Percentiles rank a stretch among this genome's conserved stretches.
Conservation (phyloP, 1,139 yeast genomes). For the Saccharomyces hybrid region DNA sequence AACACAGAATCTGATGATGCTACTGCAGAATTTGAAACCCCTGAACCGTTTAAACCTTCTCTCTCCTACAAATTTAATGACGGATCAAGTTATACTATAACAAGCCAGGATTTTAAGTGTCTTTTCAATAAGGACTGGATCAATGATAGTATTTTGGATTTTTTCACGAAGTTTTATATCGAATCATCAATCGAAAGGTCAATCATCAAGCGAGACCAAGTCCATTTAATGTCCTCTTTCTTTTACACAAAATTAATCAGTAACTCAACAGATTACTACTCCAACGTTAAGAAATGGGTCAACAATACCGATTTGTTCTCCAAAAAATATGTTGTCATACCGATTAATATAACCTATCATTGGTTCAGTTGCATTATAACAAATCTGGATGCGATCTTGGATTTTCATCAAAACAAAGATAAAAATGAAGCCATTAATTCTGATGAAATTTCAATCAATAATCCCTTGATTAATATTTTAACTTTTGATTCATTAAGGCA, state of each 20-base stretch:
- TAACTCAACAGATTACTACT: slow-evolving; percentile 41
- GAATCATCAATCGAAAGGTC: slow-evolving; percentile 35
- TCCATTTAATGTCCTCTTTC: slow-evolving; percentile 74
- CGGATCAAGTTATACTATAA: slow-evolving; percentile 43
- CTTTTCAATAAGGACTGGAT: slow-evolving; percentile 68
- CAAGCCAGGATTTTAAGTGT: slow-evolving; percentile 58
- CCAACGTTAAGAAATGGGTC: slow-evolving; percentile 74
- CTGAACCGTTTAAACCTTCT: slow-evolving; percentile 53
- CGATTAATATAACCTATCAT: slow-evolving; percentile 74
- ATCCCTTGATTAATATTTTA: slow-evolving; percentile 46
- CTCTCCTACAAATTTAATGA: slow-evolving; percentile 45
- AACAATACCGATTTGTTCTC: slow-evolving; percentile 57
- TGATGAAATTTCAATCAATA: slow-evolving; percentile 13
- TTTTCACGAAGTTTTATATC: slow-evolving; percentile 53
- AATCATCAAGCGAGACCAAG: slow-evolving; percentile 27
- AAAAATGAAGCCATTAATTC: slow-evolving; percentile 6
- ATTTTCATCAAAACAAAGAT: slow-evolving; percentile 8
- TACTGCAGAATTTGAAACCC: slow-evolving; percentile 46
- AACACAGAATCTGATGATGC: slow-evolving; percentile 41
- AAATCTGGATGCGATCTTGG: slow-evolving; percentile 31
- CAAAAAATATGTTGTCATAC: slow-evolving; percentile 61
- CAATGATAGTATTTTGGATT: slow-evolving; percentile 66
- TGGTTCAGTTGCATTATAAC: slow-evolving; percentile 82
- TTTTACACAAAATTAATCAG: slow-evolving; percentile 63
- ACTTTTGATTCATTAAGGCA: slow-evolving; percentile 73